Evolutionary conservation across 2,329 filamentous ascomycete genomes (phyloP).

Genomic region (Stemphylium beticola): DNA sequence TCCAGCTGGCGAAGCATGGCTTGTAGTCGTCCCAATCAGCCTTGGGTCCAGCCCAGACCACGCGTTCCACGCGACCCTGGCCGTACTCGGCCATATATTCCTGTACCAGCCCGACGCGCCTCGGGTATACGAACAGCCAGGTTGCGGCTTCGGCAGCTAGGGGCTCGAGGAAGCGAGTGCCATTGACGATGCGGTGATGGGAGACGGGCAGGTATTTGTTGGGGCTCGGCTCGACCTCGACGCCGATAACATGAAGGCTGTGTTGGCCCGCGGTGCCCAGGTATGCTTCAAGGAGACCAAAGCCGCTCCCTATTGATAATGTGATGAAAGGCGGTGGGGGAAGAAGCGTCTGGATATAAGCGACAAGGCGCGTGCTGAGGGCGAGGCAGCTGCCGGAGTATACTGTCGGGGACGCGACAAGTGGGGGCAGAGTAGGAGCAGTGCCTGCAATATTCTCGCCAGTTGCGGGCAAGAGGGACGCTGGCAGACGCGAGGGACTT

Average conservation of each 20-base stretch:
- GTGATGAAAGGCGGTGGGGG: conserved; percentile 26
- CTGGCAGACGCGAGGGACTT: too few species aligned
- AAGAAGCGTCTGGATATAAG: conserved; percentile 31
- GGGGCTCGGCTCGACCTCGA: conserved; percentile 56
- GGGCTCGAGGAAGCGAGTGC: conserved; percentile 53
- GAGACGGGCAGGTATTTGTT: conserved; percentile 55
- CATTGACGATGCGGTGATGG: conserved; percentile 52
- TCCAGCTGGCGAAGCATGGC: conserved; percentile 31
- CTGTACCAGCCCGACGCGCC: conserved; percentile 53
- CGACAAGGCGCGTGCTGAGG: conserved; percentile 42
- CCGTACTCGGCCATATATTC: conserved; percentile 53
- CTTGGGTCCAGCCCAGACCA: conserved; percentile 54
- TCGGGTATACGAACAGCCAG: conserved; percentile 63
- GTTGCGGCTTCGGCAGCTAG: conserved; percentile 51
- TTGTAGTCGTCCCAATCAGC: conserved; percentile 51
- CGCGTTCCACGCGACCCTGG: conserved; percentile 34
- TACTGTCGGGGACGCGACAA: conserved; percentile 25
- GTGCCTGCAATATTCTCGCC: too few species aligned
- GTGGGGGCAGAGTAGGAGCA: conserved; percentile 16
- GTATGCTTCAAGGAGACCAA: conserved; percentile 57
- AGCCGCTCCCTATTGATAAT: conserved; percentile 59
- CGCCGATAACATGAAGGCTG: conserved; percentile 50
- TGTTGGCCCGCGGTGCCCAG: conserved; percentile 32
- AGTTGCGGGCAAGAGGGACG: too few species aligned
- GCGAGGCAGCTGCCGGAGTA: conserved; percentile 47